Evolutionary conservation across 164 flowering plant species (phyloP), one percentile per base, ranked within the genome.

Genomic region (Nymphaea colorata): DNA sequence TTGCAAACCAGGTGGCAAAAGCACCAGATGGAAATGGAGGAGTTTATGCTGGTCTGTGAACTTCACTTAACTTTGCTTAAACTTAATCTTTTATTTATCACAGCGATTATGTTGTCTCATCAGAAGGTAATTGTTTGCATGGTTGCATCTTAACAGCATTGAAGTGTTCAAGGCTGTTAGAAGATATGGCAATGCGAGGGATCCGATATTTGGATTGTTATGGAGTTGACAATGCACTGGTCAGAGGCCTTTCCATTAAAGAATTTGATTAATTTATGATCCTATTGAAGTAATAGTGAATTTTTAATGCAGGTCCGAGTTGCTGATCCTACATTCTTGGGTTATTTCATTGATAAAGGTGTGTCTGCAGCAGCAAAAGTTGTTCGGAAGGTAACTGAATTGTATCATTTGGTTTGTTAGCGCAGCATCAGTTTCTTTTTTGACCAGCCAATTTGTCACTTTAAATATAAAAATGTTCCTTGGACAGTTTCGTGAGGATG

Each of bases 21-120:
- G 83, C 99, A 75, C 99, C 99, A 36, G 99, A 95, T 82, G 99
- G 99, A 62, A 95, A 95, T 83, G 99, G 99, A 71, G 99, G 99
- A 75, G 97, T 95, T 25, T 95, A 92, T 81, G 67, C 96, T 72
- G 99, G 99, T 90, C 36, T 75, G 18, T 15, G 25, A 41, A 15
- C 44, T 57, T 17, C 44, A 41, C 41, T 15, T 71, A 4, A 15
- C 8, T 63, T 25, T 25, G 36, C 36, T 25, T 25, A 25, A 25
- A 0, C 36, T 25, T 25, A 25, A 25, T 66, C 41, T 71, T 10
- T 62, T 66, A 42, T 62, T 44, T 42, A 12, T 53, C 17, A 15
- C 57, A 8, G 57, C 36, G 16, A 44, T 61, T 62, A 2, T 7
- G 14, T 16, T 36, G 3, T n/a, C 41, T 61, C 62, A 10, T 18